A percentile compares a stretch with the other conserved stretches of the same genome.
Conservation (phyloP, 169 alveolate genomes). For the Eimeria maxima region DNA sequence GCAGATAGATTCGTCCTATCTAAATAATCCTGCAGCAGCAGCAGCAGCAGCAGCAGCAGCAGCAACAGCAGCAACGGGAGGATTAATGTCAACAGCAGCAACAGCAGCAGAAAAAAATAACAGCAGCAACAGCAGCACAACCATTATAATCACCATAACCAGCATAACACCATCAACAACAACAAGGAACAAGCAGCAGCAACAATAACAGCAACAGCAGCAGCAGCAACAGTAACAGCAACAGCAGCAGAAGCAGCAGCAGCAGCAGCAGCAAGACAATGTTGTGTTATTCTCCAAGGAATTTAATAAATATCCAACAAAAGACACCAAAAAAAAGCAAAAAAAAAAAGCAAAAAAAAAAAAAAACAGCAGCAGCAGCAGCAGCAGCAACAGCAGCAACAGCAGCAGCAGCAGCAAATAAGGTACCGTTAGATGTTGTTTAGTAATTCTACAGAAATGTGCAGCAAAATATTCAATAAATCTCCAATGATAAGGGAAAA, state of each 20-base stretch:
- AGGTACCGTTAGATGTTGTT: background rate
- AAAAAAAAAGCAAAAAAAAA: too few species aligned
- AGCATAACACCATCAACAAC: background rate
- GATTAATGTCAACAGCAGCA: too few species aligned
- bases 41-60: background rate
- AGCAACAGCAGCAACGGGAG: constrained; percentile 48
- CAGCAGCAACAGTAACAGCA: background rate
- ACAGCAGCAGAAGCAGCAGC: background rate
- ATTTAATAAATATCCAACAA: too few species aligned
- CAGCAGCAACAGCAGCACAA: too few species aligned
- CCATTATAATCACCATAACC: too few species aligned
- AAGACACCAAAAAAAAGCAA: too few species aligned
- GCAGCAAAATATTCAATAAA: background rate
- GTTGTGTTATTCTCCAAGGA: too few species aligned
- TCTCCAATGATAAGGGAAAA: background rate
- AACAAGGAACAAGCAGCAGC: constrained; percentile 16
- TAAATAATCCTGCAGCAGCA: background rate
- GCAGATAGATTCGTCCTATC: background rate
- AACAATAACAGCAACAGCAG: background rate
- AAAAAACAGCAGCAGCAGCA: background rate
- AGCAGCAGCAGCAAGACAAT: constrained; percentile 2
- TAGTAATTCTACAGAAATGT: constrained; percentile 18
- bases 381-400: constrained; percentile 40
- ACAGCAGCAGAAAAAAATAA: background rate
- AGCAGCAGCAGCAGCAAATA: too few species aligned